Evolutionary conservation across 306 rosid genomes (phyloP), one percentile per base, ranked within the genome.

Genomic region (Sphenostylis stenocarpa): DNA sequence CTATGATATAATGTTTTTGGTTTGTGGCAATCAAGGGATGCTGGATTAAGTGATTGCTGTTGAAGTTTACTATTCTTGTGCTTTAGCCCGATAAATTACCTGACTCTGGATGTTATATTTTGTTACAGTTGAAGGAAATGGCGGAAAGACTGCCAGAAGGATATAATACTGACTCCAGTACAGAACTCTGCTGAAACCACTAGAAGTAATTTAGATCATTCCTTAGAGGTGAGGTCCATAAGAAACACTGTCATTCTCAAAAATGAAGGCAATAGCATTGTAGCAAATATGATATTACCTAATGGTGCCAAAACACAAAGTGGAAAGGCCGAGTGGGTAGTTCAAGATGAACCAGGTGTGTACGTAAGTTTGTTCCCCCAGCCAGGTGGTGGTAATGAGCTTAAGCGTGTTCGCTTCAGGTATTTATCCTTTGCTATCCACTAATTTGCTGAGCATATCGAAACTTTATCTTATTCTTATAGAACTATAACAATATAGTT

Each of bases 341-440:
- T 95, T 76, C 97, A 90, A 82, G 96, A 92, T 76, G 93, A 95
- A 87, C 90, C 92, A 11, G 99, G 99, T 15, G 99, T 95, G 4
- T 92, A 92, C 77, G 29, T 95, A 78, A 92, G 93, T 76, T 48
- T 95, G 86, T 78, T 84, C 67, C 69, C 89, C 58, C 78, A 82
- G 82, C 94, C 89, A 29, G 79, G 70, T 17, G 97, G 97, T 39
- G 91, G 92, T 44, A 89, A 80, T 83, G 99, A 92, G 78, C 97
- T 95, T 70, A 87, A 84, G 80, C 96, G 93, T 2, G 97, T 92
- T 78, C 97, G 97, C 80, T 95, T 95, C 97, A 95, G 98, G 98
- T 95, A 83, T 81, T 61, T 63, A 76, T 78, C 48, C 26, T 74
- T 41, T 65, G 26, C 56, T 72, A 41, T 58, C 69, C 45, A 43